Conservation (phyloP, 108 stramenopile species). For the Conticribra weissflogii region DNA sequence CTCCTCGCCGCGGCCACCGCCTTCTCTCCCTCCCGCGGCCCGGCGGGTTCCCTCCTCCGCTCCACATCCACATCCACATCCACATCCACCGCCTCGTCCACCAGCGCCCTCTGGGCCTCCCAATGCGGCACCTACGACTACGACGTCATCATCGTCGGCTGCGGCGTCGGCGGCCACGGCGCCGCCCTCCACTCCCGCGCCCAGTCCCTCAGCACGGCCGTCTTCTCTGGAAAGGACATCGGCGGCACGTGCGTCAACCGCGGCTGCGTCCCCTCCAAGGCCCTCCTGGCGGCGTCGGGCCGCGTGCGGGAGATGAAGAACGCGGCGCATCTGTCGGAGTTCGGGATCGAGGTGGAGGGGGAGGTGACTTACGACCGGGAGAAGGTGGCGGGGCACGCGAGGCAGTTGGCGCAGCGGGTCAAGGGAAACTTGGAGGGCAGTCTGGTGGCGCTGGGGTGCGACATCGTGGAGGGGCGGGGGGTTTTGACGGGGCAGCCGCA, state of each 20-base stretch:
- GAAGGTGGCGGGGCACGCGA: constrained; percentile 94
- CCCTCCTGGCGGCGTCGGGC: constrained; percentile 94
- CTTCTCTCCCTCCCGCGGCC: constrained; percentile 18
- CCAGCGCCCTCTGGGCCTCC: constrained; percentile 32
- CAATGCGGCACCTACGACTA: constrained; percentile 70
- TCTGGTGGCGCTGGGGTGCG: constrained; percentile 85
- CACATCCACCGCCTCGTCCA: constrained; percentile 4
- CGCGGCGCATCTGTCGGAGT: constrained; percentile 63
- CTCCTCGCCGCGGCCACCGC: constrained; percentile 25
- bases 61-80: not conserved
- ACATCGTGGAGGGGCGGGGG: constrained; percentile 88
- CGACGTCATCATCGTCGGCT: constrained; percentile 93
- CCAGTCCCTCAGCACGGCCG: constrained; percentile 90
- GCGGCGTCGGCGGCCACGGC: constrained; percentile 99
- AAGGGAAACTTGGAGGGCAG: constrained; percentile 93
- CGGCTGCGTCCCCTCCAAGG: constrained; percentile 99
- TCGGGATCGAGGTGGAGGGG: constrained; percentile 89
- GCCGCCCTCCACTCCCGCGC: constrained; percentile 96
- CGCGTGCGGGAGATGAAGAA: constrained; percentile 95
- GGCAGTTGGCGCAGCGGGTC: constrained; percentile 92
- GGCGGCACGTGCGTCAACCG: constrained; percentile 99
- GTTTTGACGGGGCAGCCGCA: constrained; percentile 82
- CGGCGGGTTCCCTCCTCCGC: too few relatives aligned
- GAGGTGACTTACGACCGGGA: constrained; percentile 87
- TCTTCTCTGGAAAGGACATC: constrained; percentile 93